Percentiles rank a stretch among this genome's conserved stretches.
Evolutionary conservation across 108 stramenopile genomes (phyloP).

Genomic region (Skeletonema potamos): DNA sequence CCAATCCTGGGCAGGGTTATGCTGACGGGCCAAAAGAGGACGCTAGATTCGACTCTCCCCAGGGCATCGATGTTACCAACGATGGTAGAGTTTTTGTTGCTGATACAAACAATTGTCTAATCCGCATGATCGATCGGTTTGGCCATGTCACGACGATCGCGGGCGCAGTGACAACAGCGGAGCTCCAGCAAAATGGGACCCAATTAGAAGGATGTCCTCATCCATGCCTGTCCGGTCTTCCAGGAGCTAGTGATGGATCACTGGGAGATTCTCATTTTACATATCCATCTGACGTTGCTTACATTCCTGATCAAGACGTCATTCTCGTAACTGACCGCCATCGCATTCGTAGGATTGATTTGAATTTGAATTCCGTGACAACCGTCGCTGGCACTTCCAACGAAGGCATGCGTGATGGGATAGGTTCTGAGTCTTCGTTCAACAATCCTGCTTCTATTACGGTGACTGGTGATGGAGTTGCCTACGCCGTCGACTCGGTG

Average conservation of each 20-base stretch:
- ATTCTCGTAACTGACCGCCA: constrained; percentile 75
- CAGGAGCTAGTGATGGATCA: constrained; percentile 63
- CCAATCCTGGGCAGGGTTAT: constrained; percentile 63
- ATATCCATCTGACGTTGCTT: constrained; percentile 77
- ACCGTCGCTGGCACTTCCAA: constrained; percentile 65
- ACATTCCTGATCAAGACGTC: constrained; percentile 41
- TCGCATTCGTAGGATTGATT: constrained; percentile 52
- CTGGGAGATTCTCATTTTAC: constrained; percentile 49
- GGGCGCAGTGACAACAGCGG: constrained; percentile 28
- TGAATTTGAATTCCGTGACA: constrained; percentile 47
- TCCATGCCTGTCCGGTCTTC: constrained; percentile 69
- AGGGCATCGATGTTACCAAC: constrained; percentile 64
- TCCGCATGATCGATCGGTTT: constrained; percentile 57
- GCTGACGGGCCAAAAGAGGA: constrained; percentile 59
- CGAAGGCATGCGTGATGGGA: constrained; percentile 67
- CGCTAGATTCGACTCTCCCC: constrained; percentile 76
- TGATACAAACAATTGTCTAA: constrained; percentile 84
- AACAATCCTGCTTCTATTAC: constrained; percentile 65
- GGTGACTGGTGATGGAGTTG: constrained; percentile 55
- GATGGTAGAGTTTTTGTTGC: constrained; percentile 72
- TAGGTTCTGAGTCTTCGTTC: constrained; percentile 61
- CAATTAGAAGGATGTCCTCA: constrained; percentile 45
- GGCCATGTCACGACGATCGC: constrained; percentile 64
- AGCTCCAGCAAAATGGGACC: constrained; percentile 20
- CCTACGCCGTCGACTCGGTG: constrained; percentile 64